phyloP scores from a whole-genome alignment of 2,329 filamentous ascomycete species.

The Cordyceps farinosa region DNA sequence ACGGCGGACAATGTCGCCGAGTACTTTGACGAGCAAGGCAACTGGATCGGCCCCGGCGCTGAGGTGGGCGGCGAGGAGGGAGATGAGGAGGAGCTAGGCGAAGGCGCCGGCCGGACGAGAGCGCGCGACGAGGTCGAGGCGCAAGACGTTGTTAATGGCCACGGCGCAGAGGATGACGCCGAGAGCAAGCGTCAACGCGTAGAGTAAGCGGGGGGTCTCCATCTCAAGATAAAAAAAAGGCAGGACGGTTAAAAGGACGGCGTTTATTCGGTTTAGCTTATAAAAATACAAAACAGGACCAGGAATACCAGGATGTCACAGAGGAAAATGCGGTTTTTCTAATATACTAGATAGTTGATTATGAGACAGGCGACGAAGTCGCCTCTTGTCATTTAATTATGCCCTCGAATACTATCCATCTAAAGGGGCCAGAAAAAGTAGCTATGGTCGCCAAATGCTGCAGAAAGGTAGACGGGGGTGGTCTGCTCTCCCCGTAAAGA shows the following conservation, averaged over 20 bases:
- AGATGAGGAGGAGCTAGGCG: slow-evolving; percentile 52
- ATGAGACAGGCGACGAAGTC: not conserved
- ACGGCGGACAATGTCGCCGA: slow-evolving; percentile 87
- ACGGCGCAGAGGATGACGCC: slow-evolving; percentile 34
- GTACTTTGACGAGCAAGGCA: slow-evolving; percentile 76
- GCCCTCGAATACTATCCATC: not conserved
- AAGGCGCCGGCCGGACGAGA: slow-evolving; percentile 59
- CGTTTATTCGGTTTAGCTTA: not conserved
- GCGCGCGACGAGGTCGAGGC: slow-evolving; percentile 49
- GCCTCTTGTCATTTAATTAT: not conserved
- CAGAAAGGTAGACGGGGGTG: not conserved
- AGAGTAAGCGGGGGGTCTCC: slow-evolving; percentile 31
- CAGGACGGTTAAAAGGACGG: not conserved
- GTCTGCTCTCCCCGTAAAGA: not conserved
- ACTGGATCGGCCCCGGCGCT: slow-evolving; percentile 58
- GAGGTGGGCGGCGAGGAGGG: slow-evolving; percentile 35
- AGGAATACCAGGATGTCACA: slow-evolving; percentile 1
- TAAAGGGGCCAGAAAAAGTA: not conserved
- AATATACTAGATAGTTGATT: slow-evolving; percentile 4
- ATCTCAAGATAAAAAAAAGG: not conserved
- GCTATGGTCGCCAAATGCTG: not conserved
- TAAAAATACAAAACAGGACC: slow-evolving; percentile 5
- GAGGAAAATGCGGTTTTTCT: not conserved
- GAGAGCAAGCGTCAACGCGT: slow-evolving; percentile 48
- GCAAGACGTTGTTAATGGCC: slow-evolving; percentile 42